Evolutionary conservation across 2,329 filamentous ascomycete species (phyloP).

Genomic region (Ceratocystis harringtonii): DNA sequence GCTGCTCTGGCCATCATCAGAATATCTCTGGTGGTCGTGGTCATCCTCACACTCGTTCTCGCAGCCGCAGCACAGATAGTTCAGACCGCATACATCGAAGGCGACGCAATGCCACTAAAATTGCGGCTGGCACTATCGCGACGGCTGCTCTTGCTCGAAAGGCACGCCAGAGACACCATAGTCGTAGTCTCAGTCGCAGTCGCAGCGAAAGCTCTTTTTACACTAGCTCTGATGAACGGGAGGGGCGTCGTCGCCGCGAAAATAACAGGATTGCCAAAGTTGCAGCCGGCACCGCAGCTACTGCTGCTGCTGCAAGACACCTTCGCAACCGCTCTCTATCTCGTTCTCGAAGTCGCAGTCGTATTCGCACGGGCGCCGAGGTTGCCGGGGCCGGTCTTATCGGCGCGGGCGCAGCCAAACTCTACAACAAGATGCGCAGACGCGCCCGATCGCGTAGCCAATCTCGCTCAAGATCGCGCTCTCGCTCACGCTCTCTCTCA

Average conservation of each 20-base stretch:
- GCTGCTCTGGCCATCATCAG: neutral
- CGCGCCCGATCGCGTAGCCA: slow-evolving; percentile 38
- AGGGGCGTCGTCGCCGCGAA: neutral
- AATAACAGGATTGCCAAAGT: slow-evolving; percentile 38
- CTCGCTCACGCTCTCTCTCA: slow-evolving; percentile 20
- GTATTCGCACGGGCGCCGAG: slow-evolving; percentile 36
- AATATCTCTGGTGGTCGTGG: neutral
- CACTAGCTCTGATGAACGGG: neutral
- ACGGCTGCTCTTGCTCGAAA: slow-evolving; percentile 31
- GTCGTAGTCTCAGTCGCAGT: slow-evolving; percentile 32
- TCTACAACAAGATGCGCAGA: slow-evolving; percentile 39
- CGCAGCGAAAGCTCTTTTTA: slow-evolving; percentile 9
- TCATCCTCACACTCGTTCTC: slow-evolving; percentile 22
- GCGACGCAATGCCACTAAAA: slow-evolving; percentile 38
- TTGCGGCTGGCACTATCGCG: slow-evolving; percentile 34
- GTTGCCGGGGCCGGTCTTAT: slow-evolving; percentile 45
- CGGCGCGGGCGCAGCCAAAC: slow-evolving; percentile 44
- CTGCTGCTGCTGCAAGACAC: slow-evolving; percentile 44
- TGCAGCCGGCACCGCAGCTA: slow-evolving; percentile 41
- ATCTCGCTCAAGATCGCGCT: slow-evolving; percentile 27
- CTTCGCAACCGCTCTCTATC: slow-evolving; percentile 32
- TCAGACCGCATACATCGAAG: neutral
- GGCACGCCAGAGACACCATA: slow-evolving; percentile 33
- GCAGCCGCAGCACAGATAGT: slow-evolving; percentile 22
- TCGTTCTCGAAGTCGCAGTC: slow-evolving; percentile 24